Percentiles rank a stretch among this genome's conserved stretches.
Evolutionary conservation across 371 early-diverging fungal species (phyloP).

Genomic region (Phascolomyces articulosus): DNA sequence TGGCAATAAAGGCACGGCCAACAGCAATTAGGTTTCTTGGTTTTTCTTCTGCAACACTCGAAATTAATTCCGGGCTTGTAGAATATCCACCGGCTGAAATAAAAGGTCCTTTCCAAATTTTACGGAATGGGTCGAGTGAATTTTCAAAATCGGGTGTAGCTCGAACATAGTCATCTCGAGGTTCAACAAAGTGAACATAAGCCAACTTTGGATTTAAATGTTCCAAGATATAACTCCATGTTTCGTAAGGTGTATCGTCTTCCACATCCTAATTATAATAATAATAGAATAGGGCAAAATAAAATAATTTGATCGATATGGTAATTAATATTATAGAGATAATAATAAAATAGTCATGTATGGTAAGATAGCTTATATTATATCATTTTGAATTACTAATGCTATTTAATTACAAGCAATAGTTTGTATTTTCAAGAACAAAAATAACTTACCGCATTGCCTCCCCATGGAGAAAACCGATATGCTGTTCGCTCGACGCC

Average conservation of each 20-base stretch:
- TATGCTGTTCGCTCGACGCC: conserved; percentile 17
- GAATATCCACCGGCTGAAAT: conserved; percentile 34
- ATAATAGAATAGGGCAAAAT: background rate
- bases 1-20: conserved; percentile 38
- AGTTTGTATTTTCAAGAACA: too few species aligned
- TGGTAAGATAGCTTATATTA: too few species aligned
- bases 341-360: too few species aligned
- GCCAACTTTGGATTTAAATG: conserved; percentile 30
- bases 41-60: conserved; percentile 19
- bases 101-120: conserved; percentile 34
- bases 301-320: too few species aligned
- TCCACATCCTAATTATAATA: conserved; percentile 18
- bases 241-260: conserved; percentile 37
- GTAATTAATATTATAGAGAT: too few species aligned
- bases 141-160: conserved; percentile 10
- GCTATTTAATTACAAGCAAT: too few species aligned
- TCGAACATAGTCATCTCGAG: conserved; percentile 20
- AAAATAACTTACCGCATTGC: background rate
- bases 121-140: conserved; percentile 28
- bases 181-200: conserved; percentile 40
- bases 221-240: conserved; percentile 27
- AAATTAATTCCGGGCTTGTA: conserved; percentile 12
- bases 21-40: conserved; percentile 29
- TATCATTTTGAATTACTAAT: too few species aligned
- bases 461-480: conserved; percentile 25